These are phyloP conservation scores for Aureobasidium zeae DNA, from an alignment of 2,329 filamentous ascomycete genomes.

Conservation along the genomic window DNA sequence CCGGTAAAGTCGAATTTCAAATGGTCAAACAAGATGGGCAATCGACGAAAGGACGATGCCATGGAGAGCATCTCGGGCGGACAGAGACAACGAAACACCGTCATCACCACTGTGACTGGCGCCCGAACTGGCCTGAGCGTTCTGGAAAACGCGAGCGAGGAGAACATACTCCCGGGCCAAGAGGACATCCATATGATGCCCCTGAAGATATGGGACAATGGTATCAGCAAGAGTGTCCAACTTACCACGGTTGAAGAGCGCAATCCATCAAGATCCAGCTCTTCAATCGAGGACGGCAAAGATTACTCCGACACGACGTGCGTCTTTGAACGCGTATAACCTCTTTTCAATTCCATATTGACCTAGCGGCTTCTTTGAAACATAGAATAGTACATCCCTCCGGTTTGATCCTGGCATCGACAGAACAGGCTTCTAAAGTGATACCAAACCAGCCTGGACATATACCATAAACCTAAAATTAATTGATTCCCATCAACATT, in stretches of 20 bases:
- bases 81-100: background rate
- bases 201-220: conserved; percentile 7
- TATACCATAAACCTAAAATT: too few relatives aligned
- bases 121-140: background rate
- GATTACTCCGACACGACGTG: background rate
- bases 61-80: background rate
- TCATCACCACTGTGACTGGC: conserved; percentile 8
- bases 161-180: conserved; percentile 6
- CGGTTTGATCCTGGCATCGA: background rate
- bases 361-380: background rate
- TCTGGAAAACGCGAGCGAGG: conserved; percentile 4
- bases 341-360: background rate
- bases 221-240: conserved; percentile 15
- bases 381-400: background rate
- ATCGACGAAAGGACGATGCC: background rate
- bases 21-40: conserved; percentile 3
- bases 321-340: conserved; percentile 8
- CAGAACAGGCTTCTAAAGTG: conserved; percentile 4
- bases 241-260: conserved; percentile 12
- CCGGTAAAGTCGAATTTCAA: conserved; percentile 7
- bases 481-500: too few relatives aligned
- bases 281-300: conserved; percentile 1
- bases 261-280: conserved; percentile 1
- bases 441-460: too few relatives aligned
- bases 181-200: background rate